Percentiles rank a stretch among this genome's conserved stretches.
Conservation (phyloP, 1,139 yeast genomes). For the Protomyces inundatus region DNA sequence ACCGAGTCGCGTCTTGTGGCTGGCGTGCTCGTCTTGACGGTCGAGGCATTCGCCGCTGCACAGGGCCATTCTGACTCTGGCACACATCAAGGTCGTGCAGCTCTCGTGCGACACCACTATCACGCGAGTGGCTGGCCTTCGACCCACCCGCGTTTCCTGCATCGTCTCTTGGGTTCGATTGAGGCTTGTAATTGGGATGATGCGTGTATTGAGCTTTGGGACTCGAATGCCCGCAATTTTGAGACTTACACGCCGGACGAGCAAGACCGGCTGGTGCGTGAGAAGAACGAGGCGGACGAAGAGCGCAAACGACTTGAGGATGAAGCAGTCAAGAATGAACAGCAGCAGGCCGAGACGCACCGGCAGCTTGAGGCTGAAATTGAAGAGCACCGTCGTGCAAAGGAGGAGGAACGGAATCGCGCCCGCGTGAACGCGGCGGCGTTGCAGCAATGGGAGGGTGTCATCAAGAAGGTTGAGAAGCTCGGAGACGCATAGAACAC, state of each 20-base stretch:
- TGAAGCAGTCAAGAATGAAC: slow-evolving; percentile 1
- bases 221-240: slow-evolving; percentile 9
- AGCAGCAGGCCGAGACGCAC: slow-evolving; percentile 4
- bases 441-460: slow-evolving; percentile 16
- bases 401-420: slow-evolving; percentile 17
- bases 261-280: slow-evolving; percentile 10
- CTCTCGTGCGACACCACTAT: slow-evolving; percentile 22
- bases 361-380: slow-evolving; percentile 10
- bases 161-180: slow-evolving; percentile 21
- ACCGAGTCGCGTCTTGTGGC: slow-evolving; percentile 22
- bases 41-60: slow-evolving; percentile 23
- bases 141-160: slow-evolving; percentile 20
- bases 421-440: background rate
- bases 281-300: slow-evolving; percentile 8
- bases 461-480: slow-evolving; percentile 22
- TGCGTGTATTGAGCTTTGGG: slow-evolving; percentile 21
- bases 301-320: slow-evolving; percentile 13
- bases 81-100: slow-evolving; percentile 20
- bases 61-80: slow-evolving; percentile 26
- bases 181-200: slow-evolving; percentile 24
- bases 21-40: slow-evolving; percentile 18
- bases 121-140: slow-evolving; percentile 24
- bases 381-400: slow-evolving; percentile 13
- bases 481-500: background rate
- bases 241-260: slow-evolving; percentile 19